Conservation (phyloP, 2,329 filamentous ascomycete genomes). For the Penicillium sumatraense region DNA sequence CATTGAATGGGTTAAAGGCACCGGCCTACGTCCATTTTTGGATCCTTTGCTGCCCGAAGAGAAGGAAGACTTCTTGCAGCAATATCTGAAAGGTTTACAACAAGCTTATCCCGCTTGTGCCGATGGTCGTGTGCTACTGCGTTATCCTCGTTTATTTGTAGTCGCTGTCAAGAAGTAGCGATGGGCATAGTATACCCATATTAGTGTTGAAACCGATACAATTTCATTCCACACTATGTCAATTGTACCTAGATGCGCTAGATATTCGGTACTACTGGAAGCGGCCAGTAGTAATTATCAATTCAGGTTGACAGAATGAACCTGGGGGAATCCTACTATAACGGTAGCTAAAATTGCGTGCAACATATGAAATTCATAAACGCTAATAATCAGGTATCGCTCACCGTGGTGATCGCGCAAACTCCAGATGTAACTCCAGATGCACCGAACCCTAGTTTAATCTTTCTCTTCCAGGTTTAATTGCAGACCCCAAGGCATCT, state of each 20-base stretch:
- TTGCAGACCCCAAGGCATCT: background rate
- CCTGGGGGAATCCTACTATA: background rate
- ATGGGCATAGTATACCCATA: background rate
- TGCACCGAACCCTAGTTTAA: slow-evolving; percentile 5
- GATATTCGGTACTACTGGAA: too few species aligned
- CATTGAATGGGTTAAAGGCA: slow-evolving; percentile 65
- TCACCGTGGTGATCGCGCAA: slow-evolving; percentile 1
- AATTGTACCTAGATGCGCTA: background rate
- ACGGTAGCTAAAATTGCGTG: background rate
- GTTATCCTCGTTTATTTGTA: slow-evolving; percentile 62
- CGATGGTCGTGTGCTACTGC: slow-evolving; percentile 60
- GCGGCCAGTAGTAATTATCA: too few species aligned
- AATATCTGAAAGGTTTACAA: slow-evolving; percentile 53
- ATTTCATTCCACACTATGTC: background rate
- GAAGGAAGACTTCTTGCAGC: slow-evolving; percentile 49
- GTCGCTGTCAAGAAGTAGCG: slow-evolving; percentile 45
- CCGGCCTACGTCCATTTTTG: slow-evolving; percentile 60
- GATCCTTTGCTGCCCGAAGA: slow-evolving; percentile 51
- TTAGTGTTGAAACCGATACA: background rate
- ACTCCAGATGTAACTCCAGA: slow-evolving; percentile 3
- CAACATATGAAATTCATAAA: slow-evolving; percentile 3
- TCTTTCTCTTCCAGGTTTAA: background rate
- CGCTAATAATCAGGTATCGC: slow-evolving; percentile 9
- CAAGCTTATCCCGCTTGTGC: slow-evolving; percentile 48
- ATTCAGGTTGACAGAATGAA: background rate